Percentiles rank a stretch among this genome's conserved stretches.
phyloP scores from a whole-genome alignment of 2,329 filamentous ascomycete species.

The Fonsecaea multimorphosa region DNA sequence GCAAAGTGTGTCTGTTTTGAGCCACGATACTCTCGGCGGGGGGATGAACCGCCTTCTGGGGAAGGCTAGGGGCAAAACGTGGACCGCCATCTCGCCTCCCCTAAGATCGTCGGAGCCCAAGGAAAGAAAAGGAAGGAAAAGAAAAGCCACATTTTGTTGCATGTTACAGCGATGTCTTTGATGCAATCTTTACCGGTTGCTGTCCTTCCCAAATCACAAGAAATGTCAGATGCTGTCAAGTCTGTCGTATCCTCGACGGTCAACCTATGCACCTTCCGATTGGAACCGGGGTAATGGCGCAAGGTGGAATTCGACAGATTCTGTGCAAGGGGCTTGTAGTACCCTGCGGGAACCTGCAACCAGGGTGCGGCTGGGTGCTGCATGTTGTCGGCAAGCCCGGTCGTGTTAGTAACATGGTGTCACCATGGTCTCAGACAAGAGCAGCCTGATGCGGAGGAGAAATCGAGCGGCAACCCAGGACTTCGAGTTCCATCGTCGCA shows the following conservation, averaged over 20 bases:
- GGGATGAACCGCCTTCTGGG: conserved; percentile 13
- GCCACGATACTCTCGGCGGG: background rate
- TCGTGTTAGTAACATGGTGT: conserved; percentile 20
- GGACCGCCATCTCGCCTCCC: background rate
- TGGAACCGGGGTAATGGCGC: conserved; percentile 19
- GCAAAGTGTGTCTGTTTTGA: conserved; percentile 4
- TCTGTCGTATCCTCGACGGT: conserved; percentile 3
- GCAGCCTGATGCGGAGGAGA: conserved; percentile 2
- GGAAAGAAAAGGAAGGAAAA: background rate
- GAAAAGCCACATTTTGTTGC: conserved; percentile 3
- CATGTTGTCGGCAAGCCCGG: conserved; percentile 19
- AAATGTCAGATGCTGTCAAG: conserved; percentile 15
- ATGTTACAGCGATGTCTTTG: conserved; percentile 10
- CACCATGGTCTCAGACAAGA: conserved; percentile 22
- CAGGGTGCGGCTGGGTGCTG: conserved; percentile 24
- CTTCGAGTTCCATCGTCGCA: background rate
- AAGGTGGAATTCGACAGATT: conserved; percentile 18
- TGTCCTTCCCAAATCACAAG: conserved; percentile 11
- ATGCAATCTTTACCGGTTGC: conserved; percentile 3
- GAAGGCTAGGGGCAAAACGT: conserved; percentile 2
- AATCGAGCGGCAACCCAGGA: background rate
- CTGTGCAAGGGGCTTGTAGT: conserved; percentile 12
- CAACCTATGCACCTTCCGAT: conserved; percentile 10
- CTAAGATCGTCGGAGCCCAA: background rate
- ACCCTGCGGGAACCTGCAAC: conserved; percentile 20